A percentile compares a stretch with the other conserved stretches of the same genome.
phyloP scores from a whole-genome alignment of 2,329 filamentous ascomycete genomes.

The Paracamarosporium sp. region DNA sequence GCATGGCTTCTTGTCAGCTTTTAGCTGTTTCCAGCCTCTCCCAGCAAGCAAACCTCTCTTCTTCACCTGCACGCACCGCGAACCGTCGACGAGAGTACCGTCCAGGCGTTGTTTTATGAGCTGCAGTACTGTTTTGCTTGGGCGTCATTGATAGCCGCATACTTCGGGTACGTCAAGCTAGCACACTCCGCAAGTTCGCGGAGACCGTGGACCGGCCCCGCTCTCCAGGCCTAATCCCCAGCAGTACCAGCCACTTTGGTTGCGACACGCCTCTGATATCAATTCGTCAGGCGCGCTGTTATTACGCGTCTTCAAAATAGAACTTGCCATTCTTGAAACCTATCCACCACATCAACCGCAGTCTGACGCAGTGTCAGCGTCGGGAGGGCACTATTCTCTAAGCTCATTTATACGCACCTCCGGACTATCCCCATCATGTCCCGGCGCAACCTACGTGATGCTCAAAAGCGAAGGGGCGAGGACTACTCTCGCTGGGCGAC shows the following conservation, averaged over 20 bases:
- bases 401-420: not conserved
- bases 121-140: not conserved
- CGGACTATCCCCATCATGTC: not conserved
- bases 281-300: not conserved
- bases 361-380: not conserved
- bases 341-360: not conserved
- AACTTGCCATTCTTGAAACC: not conserved
- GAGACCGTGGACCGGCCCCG: constrained; percentile 3
- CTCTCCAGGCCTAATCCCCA: not conserved
- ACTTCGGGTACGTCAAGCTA: not conserved
- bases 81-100: not conserved
- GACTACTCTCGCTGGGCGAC: not conserved
- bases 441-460: not conserved
- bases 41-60: not conserved
- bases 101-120: not conserved
- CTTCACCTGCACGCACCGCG: not conserved
- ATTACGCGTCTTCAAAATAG: constrained; percentile 2
- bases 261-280: not conserved
- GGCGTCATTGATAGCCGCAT: constrained; percentile 7
- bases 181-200: not conserved
- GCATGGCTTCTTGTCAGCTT: not conserved
- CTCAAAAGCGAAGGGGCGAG: constrained; percentile 1
- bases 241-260: not conserved
- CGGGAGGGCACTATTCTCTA: not conserved
- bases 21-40: not conserved